Evolutionary conservation across 2,329 filamentous ascomycete species (phyloP).

Genomic region (Alternaria alternata): DNA sequence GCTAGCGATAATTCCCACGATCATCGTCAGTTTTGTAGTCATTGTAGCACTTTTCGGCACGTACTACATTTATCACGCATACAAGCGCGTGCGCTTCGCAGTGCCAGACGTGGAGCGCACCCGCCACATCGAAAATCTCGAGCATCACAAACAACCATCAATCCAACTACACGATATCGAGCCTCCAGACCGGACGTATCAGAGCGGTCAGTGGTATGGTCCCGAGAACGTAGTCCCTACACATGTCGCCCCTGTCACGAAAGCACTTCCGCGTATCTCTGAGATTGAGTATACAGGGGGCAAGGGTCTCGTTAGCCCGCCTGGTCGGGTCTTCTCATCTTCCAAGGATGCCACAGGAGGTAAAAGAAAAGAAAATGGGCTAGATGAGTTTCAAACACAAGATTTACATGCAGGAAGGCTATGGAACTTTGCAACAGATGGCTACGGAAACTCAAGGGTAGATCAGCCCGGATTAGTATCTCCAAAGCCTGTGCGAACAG

Average conservation of each 20-base stretch:
- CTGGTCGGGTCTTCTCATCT: neutral
- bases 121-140: neutral
- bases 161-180: neutral
- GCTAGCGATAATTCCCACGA: neutral
- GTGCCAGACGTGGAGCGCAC: neutral
- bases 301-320: conserved; percentile 4
- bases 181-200: neutral
- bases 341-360: neutral
- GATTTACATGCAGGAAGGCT: neutral
- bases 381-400: neutral
- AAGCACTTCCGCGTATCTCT: neutral
- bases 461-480: neutral
- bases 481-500: neutral
- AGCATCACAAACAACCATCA: neutral
- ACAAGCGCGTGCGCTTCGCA: neutral
- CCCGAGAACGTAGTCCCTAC: neutral
- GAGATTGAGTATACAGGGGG: conserved; percentile 1
- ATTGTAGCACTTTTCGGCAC: neutral
- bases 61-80: neutral
- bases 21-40: neutral
- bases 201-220: conserved; percentile 7
- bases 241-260: neutral
- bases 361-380: neutral
- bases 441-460: neutral
- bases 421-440: neutral